Evolutionary conservation across 164 flowering plant genomes (phyloP).

Genomic region (Vitis amurensis): DNA sequence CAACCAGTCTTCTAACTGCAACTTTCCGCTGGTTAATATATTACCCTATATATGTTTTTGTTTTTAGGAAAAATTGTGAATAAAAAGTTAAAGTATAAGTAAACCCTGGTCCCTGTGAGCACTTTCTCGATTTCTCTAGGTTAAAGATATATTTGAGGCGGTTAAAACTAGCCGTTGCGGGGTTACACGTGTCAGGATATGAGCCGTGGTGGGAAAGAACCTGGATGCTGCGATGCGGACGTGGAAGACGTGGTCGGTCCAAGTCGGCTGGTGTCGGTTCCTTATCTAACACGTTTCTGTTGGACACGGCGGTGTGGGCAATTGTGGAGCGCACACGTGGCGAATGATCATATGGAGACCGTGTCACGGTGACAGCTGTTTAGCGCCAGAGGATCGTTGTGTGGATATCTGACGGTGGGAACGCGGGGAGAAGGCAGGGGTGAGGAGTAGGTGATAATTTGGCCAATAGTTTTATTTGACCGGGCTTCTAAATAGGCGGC

Average conservation of each 20-base stretch:
- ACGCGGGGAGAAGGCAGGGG: no score
- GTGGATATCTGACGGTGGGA: no score
- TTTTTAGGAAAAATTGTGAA: no score
- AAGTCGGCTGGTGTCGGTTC: slow-evolving; percentile 28
- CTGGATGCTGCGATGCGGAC: slow-evolving; percentile 22
- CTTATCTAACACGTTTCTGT: slow-evolving; percentile 18
- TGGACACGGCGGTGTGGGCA: background rate
- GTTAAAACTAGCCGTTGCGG: slow-evolving; percentile 41
- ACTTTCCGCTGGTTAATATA: no score
- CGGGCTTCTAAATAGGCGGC: slow-evolving; percentile 12
- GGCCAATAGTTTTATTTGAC: slow-evolving; percentile 8
- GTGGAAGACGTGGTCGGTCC: slow-evolving; percentile 43
- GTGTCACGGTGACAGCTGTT: background rate
- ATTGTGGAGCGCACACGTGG: background rate
- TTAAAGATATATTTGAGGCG: slow-evolving; percentile 7
- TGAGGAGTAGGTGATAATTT: background rate
- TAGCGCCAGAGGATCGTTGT: no score
- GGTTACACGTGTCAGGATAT: slow-evolving; percentile 27
- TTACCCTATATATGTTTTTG: no score
- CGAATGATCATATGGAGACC: background rate
- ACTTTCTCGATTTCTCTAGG: background rate
- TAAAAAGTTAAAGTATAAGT: no score
- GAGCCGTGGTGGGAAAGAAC: slow-evolving; percentile 17
- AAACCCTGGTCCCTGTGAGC: no score
- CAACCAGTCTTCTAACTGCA: no score